Percentiles rank a stretch among this genome's conserved stretches.
These are phyloP conservation scores for Aquilaria agallochum DNA, from an alignment of 441 rosid species.

Conservation along the genomic window DNA sequence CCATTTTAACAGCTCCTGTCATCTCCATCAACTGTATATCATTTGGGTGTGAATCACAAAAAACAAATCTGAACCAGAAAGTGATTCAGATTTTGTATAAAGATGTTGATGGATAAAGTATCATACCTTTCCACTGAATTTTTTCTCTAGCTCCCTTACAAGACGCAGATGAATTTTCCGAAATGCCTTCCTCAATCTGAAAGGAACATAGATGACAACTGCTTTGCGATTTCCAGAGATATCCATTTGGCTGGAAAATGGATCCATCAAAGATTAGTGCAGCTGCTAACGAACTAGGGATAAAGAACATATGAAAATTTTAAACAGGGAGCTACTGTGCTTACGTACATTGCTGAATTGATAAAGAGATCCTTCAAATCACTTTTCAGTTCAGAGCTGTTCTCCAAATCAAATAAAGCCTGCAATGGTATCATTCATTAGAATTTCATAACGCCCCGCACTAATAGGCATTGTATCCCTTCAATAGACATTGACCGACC, in stretches of 20 bases:
- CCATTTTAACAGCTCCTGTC: background rate
- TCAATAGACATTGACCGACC: slow-evolving; percentile 25
- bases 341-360: slow-evolving; percentile 62
- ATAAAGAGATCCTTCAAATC: slow-evolving; percentile 85
- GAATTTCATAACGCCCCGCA: background rate
- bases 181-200: slow-evolving; percentile 79
- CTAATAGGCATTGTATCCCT: background rate
- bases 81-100: too few relatives aligned
- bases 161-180: slow-evolving; percentile 85
- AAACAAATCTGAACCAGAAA: background rate
- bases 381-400: slow-evolving; percentile 75
- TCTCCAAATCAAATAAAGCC: slow-evolving; percentile 87
- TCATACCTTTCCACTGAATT: slow-evolving; percentile 79
- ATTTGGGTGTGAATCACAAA: background rate
- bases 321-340: background rate
- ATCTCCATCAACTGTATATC: background rate
- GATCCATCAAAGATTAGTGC: background rate
- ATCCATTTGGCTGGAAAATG: slow-evolving; percentile 57
- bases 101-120: background rate
- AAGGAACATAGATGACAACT: slow-evolving; percentile 77
- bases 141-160: slow-evolving; percentile 86
- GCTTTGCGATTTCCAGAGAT: slow-evolving; percentile 81
- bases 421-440: slow-evolving; percentile 20
- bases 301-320: background rate
- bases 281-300: background rate